Evolutionary conservation across 805 yeast genomes (phyloP).

Genomic region (Candida taoyuanica): DNA sequence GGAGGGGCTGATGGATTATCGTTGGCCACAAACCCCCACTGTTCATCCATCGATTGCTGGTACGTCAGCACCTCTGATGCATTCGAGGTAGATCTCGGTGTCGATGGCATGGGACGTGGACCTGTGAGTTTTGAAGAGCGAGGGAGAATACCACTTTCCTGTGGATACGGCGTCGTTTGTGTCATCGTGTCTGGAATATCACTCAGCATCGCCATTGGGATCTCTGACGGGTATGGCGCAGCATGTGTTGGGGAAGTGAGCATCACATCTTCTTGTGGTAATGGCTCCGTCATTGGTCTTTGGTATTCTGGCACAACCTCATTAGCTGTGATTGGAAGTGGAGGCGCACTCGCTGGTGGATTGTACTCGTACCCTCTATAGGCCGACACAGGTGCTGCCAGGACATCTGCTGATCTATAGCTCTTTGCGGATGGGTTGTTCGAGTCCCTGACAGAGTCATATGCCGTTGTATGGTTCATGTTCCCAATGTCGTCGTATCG

Average conservation of each 20-base stretch:
- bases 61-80: slow-evolving; percentile 5
- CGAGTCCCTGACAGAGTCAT: slow-evolving; percentile 20
- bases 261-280: background rate
- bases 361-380: slow-evolving; percentile 21
- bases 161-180: slow-evolving; percentile 20
- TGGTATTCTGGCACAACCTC: too few species aligned
- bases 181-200: slow-evolving; percentile 5
- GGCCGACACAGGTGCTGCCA: slow-evolving; percentile 19
- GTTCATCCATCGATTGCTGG: background rate
- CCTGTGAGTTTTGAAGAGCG: slow-evolving; percentile 19
- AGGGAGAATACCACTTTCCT: slow-evolving; percentile 5
- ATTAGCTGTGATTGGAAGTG: too few species aligned
- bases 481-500: slow-evolving; percentile 18
- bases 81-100: slow-evolving; percentile 10
- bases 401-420: slow-evolving; percentile 12
- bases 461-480: slow-evolving; percentile 16
- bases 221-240: slow-evolving; percentile 21
- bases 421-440: slow-evolving; percentile 11
- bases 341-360: too few species aligned
- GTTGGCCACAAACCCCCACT: slow-evolving; percentile 5
- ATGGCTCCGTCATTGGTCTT: slow-evolving; percentile 1
- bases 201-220: slow-evolving; percentile 9
- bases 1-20: slow-evolving; percentile 13
- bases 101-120: slow-evolving; percentile 27
- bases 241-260: slow-evolving; percentile 3